Conservation (phyloP, 129 eudicot species). For the Solidago caesia region DNA sequence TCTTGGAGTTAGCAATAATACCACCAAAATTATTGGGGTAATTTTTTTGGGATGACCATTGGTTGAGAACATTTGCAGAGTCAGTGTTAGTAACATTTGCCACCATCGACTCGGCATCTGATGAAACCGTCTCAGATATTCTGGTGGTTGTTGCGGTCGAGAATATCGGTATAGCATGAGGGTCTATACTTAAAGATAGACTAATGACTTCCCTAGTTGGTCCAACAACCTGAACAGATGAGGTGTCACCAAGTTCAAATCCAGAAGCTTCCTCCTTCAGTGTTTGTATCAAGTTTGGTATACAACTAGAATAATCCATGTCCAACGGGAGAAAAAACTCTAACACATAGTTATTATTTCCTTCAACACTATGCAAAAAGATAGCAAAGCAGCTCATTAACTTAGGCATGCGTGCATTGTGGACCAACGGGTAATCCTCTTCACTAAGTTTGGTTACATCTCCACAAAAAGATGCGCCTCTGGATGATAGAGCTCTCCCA, state of each 20-base stretch:
- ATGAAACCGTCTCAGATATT: neutral
- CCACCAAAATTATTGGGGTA: neutral
- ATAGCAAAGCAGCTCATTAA: conserved; percentile 7
- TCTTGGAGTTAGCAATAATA: neutral
- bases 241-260: conserved; percentile 5
- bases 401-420: neutral
- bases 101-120: conserved; percentile 1
- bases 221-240: neutral
- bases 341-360: neutral
- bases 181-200: neutral
- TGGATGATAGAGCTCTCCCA: conserved; percentile 1
- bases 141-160: neutral
- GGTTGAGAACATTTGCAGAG: neutral
- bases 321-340: conserved; percentile 1
- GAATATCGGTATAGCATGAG: neutral
- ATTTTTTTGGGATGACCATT: neutral
- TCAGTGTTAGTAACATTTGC: neutral
- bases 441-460: conserved; percentile 2
- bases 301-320: neutral
- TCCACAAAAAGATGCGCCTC: neutral
- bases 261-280: conserved; percentile 1
- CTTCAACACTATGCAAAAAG: conserved; percentile 10
- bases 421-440: conserved; percentile 10
- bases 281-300: neutral
- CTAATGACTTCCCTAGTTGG: neutral